Base-by-base conservation (phyloP, 768 basidiomycete genomes). In the Hygrophorus russula region DNA sequence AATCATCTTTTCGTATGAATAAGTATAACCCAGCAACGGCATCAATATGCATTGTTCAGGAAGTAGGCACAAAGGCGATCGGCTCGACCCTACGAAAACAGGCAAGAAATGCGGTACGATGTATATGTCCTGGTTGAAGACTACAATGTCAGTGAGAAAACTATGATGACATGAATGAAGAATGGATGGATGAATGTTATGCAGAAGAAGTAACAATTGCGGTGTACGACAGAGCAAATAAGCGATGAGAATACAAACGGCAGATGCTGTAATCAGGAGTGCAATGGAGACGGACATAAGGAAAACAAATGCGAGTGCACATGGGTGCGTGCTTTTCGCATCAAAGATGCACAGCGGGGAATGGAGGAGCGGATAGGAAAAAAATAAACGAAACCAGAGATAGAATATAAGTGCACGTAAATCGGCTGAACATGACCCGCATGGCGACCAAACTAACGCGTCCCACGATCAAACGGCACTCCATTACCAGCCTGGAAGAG, bases 401-500 rank as follows among this genome's bases (percentile, higher is more conserved):
- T 14, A 27, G 39, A 27, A 24, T 6, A 14, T 1, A 40, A 4
- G 15, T 18, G 24, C 6, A 11, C 14, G 24, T 27, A 40, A 24
- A 24, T 24, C 24, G 24, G 24, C 24, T 24, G 24, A 11, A 15
- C 39, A 18, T 20, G 24, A 11, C 9, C 24, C 7, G 28, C 14
- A 33, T 17, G 14, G 18, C 29, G 29, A 17, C 10, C 9, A 5
- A 18, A 36, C 11, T 7, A 51, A 46, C 43, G 41, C 54, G 5
- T 39, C 47, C 13, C 33, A 32, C 48, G 34, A 31, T 41, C 20
- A 33, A 33, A 41, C 8, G 44, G 30, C 8, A 40, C 20, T n/a
- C 48, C 44, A 63, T 49, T 56, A 5, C 50, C 60, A 30, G 66
- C 63, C 49, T 75, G 71, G 53, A 78, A 77, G 45, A 80, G 62